A percentile compares a stretch with the other conserved stretches of the same genome.
phyloP scores from a whole-genome alignment of 2,329 filamentous ascomycete species.

The Talaromyces verruculosus region DNA sequence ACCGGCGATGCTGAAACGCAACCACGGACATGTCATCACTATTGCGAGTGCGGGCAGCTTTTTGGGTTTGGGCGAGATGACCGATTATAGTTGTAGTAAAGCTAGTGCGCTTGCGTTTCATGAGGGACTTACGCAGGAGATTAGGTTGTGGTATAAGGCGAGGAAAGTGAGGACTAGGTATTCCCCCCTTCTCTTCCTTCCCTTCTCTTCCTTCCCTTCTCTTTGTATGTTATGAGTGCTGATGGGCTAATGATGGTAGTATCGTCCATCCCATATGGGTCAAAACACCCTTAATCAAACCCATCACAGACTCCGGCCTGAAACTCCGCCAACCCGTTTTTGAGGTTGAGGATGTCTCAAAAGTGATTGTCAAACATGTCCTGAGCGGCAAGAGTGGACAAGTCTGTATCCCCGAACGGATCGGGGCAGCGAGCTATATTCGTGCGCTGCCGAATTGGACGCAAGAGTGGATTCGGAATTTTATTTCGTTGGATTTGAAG shows the following conservation, averaged over 20 bases:
- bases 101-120: slow-evolving; percentile 55
- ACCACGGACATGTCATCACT: slow-evolving; percentile 59
- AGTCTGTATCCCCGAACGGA: slow-evolving; percentile 48
- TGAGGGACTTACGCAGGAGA: slow-evolving; percentile 47
- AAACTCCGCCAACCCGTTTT: slow-evolving; percentile 38
- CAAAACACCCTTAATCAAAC: slow-evolving; percentile 49
- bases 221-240: slow-evolving; percentile 5
- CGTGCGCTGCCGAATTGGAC: slow-evolving; percentile 47
- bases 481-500: slow-evolving; percentile 29
- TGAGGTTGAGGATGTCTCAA: slow-evolving; percentile 44
- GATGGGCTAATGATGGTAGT: slow-evolving; percentile 23
- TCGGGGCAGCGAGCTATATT: slow-evolving; percentile 28
- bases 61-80: slow-evolving; percentile 49
- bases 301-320: slow-evolving; percentile 34
- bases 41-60: slow-evolving; percentile 57
- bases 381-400: slow-evolving; percentile 51
- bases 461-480: slow-evolving; percentile 42
- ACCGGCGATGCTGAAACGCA: slow-evolving; percentile 51
- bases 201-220: not conserved
- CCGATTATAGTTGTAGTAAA: slow-evolving; percentile 56
- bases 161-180: slow-evolving; percentile 42
- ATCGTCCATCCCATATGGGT: slow-evolving; percentile 47
- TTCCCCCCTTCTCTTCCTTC: not conserved
- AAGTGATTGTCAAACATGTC: slow-evolving; percentile 53
- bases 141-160: slow-evolving; percentile 39